A percentile compares a stretch with the other conserved stretches of the same genome.
phyloP scores from a whole-genome alignment of 805 yeast species.

The Isabelozyma rhagii region DNA sequence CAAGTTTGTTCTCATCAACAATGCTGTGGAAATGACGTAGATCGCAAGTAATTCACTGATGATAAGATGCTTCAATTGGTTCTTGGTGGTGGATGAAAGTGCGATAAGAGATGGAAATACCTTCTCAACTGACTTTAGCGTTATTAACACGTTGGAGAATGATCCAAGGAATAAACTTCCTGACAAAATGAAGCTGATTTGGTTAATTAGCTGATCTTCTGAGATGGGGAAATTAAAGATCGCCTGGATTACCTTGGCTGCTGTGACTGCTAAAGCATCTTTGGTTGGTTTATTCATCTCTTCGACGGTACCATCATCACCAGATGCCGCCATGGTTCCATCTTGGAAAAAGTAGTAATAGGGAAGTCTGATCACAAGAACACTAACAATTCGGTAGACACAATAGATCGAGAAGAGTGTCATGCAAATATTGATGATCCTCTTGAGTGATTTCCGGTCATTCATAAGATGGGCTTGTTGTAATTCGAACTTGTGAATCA shows the following conservation, averaged over 20 bases:
- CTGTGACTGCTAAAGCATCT: conserved; percentile 49
- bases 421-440: conserved; percentile 13
- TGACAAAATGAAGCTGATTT: conserved; percentile 50
- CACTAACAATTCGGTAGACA: conserved; percentile 44
- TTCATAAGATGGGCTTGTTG: conserved; percentile 7
- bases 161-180: conserved; percentile 60
- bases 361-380: conserved; percentile 41
- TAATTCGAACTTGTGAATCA: conserved; percentile 11
- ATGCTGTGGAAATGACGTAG: conserved; percentile 50
- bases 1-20: conserved; percentile 46
- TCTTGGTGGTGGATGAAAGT: conserved; percentile 13
- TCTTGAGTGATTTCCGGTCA: not conserved
- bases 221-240: conserved; percentile 25
- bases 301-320: not conserved
- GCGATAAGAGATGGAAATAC: conserved; percentile 21
- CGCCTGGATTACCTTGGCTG: conserved; percentile 37
- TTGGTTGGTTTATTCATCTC: conserved; percentile 14
- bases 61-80: conserved; percentile 35
- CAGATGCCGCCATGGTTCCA: not conserved
- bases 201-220: conserved; percentile 41
- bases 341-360: conserved; percentile 9
- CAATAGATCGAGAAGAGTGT: conserved; percentile 45
- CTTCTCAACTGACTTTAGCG: conserved; percentile 51
- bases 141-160: conserved; percentile 59
- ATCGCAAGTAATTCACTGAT: conserved; percentile 48